These are phyloP conservation scores for Chalciporus sphaerocephalus DNA, from an alignment of 768 basidiomycete genomes.

Conservation along the genomic window DNA sequence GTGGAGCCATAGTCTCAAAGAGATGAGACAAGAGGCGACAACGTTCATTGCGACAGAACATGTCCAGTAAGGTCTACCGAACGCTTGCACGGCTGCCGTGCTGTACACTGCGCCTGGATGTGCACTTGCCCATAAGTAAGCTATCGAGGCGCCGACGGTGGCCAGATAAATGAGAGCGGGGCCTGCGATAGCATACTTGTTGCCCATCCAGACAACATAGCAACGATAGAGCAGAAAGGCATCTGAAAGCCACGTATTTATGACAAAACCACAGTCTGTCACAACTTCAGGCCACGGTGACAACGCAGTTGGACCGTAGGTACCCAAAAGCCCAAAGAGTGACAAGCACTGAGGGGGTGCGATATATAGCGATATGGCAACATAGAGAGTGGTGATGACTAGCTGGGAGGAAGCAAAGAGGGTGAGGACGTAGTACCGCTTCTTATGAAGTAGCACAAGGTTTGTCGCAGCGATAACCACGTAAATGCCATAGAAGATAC, in stretches of 20 bases:
- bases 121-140: too few species aligned
- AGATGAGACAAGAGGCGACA: slow-evolving; percentile 14
- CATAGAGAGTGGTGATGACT: slow-evolving; percentile 15
- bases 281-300: slow-evolving; percentile 18
- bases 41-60: slow-evolving; percentile 17
- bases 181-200: neutral
- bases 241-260: slow-evolving; percentile 24
- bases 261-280: slow-evolving; percentile 6
- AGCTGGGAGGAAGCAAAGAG: slow-evolving; percentile 14
- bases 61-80: slow-evolving; percentile 13
- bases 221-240: slow-evolving; percentile 27
- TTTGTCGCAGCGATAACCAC: slow-evolving; percentile 11
- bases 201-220: slow-evolving; percentile 17
- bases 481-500: slow-evolving; percentile 20
- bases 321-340: slow-evolving; percentile 5
- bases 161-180: slow-evolving; percentile 15
- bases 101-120: slow-evolving; percentile 17
- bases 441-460: slow-evolving; percentile 12
- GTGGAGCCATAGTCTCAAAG: slow-evolving; percentile 16
- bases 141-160: slow-evolving; percentile 14
- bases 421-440: slow-evolving; percentile 15
- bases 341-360: slow-evolving; percentile 13
- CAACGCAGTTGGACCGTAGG: slow-evolving; percentile 6
- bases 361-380: slow-evolving; percentile 17
- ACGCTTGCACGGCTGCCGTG: slow-evolving; percentile 9